Conservation (phyloP, 352 stramenopile genomes). For the Phytophthora palmivora region DNA sequence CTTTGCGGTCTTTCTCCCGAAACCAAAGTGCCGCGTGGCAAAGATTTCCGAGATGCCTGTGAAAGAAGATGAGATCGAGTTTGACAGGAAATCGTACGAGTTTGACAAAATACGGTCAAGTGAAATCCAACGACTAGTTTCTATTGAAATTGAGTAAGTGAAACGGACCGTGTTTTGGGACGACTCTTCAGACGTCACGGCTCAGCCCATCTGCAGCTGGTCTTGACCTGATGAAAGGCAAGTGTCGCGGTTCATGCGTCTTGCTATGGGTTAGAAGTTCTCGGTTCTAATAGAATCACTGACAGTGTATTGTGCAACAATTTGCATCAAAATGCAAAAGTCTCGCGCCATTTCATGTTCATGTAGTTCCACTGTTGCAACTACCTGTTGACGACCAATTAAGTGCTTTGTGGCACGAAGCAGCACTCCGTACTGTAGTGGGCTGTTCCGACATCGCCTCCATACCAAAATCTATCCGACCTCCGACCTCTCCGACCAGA, state of each 20-base stretch:
- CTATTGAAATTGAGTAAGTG: slow-evolving; percentile 2
- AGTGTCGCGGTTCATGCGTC: slow-evolving; percentile 13
- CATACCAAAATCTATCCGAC: no score
- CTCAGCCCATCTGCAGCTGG: neutral
- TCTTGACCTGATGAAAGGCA: neutral
- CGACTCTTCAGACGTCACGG: neutral
- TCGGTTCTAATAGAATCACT: no score
- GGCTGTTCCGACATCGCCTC: no score
- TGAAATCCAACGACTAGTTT: slow-evolving; percentile 2
- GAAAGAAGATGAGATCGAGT: slow-evolving; percentile 14
- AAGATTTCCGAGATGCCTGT: slow-evolving; percentile 21
- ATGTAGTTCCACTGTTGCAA: no score
- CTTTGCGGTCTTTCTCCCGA: slow-evolving; percentile 17
- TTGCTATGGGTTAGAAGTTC: no score
- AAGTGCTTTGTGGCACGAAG: no score
- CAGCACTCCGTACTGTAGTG: no score
- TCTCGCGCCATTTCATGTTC: no score
- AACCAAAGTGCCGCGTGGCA: slow-evolving; percentile 37
- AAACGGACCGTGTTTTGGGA: neutral
- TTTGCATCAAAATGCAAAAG: no score
- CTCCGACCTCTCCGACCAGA: no score
- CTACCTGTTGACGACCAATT: no score
- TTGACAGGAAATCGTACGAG: slow-evolving; percentile 1
- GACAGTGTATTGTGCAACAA: no score
- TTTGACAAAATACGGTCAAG: neutral